Evolutionary conservation across 2,329 filamentous ascomycete species (phyloP), one percentile per base, ranked within the genome.

Genomic region (Thermoascus crustaceus): DNA sequence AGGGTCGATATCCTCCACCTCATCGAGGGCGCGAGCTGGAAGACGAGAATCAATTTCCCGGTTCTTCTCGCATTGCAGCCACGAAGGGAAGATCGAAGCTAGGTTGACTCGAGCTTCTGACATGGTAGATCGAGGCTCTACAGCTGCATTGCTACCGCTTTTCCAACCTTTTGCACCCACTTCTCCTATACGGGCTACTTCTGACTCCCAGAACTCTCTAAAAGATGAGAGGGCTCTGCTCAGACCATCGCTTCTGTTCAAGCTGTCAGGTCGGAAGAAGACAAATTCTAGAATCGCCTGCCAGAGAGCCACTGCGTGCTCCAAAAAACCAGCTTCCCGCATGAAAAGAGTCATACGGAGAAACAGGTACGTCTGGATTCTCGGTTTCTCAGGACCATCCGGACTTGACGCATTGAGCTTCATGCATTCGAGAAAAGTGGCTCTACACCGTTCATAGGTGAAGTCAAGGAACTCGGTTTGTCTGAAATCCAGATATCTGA

Each of bases 191-290:
- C 89, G 75, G 0, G 82, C 68, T 0, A 77, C 71, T 52, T 95
- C 89, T 38, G 78, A 84, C 40, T 94, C 86, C 91, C 91, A 96
- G 44, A 91, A 94, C 2, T 79, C 71, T 31, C 74, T 66, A 42
- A 94, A 83, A 0, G 49, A 44, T n/a, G 47, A 29, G 18, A 61
- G 9, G 42, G 44, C 32, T 32, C 44, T 20, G 13, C 45, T 29
- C 14, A 27, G 4, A 6, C 38, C 11, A 35, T 38, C 30, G 6
- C 37, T 30, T 14, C 26, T 43, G 41, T 36, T 53, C 19, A 61
- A 33, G 4, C 52, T 37, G 3, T 48, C 34, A 2, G 82, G 78
- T 3, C 68, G 67, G 30, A 76, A 77, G 40, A 86, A 73, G 11
- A 75, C 77, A 34, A 82, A 67, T 52, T 95, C 89, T 0, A 95